phyloP scores from a whole-genome alignment of 1,139 yeast species.

The Taphrina populina region DNA sequence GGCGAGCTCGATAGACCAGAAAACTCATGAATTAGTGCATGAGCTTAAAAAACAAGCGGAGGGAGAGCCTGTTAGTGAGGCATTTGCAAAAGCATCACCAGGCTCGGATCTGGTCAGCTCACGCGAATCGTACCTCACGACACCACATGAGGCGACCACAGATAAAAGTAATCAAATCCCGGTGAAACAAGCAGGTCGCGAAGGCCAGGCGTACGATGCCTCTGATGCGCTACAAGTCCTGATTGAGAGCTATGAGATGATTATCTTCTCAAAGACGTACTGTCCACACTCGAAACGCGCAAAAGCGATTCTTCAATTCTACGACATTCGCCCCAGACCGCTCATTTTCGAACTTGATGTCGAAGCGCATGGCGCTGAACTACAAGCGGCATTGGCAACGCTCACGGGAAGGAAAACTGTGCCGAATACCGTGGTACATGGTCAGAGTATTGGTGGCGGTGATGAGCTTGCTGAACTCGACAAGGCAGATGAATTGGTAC shows the following conservation, averaged over 20 bases:
- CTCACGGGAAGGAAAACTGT: conserved; percentile 89
- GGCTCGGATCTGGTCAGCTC: background rate
- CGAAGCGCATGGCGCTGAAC: conserved; percentile 66
- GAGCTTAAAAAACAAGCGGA: conserved; percentile 25
- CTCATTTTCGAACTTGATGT: conserved; percentile 76
- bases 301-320: conserved; percentile 66
- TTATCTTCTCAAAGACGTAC: conserved; percentile 26
- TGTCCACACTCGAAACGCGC: conserved; percentile 68
- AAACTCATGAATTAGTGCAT: conserved; percentile 30
- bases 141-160: conserved; percentile 3
- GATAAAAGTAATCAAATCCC: background rate
- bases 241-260: conserved; percentile 8
- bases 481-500: conserved; percentile 54
- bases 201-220: conserved; percentile 11
- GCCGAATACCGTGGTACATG: conserved; percentile 85
- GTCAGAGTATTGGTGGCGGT: conserved; percentile 89
- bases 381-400: conserved; percentile 74
- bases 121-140: conserved; percentile 2
- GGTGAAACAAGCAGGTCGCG: background rate
- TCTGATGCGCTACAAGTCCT: conserved; percentile 5
- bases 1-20: conserved; percentile 13
- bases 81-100: background rate
- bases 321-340: conserved; percentile 70
- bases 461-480: conserved; percentile 75
- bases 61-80: conserved; percentile 2